phyloP scores from a whole-genome alignment of 2,329 filamentous ascomycete genomes.

The Mollisiaceae sp. region DNA sequence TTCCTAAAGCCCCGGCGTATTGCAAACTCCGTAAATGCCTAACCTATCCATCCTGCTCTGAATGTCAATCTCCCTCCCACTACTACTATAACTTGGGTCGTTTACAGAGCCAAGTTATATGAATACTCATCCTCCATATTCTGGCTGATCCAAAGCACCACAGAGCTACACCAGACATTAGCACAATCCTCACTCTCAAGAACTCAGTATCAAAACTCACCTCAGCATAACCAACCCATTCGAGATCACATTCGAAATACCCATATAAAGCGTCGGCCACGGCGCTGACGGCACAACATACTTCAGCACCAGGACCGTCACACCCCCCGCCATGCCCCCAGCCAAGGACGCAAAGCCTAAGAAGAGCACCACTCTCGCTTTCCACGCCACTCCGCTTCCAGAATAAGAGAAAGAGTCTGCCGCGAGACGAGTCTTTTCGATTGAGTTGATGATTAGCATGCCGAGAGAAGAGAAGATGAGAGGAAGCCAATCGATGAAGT shows the following conservation, averaged over 20 bases:
- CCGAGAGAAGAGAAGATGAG: conserved; percentile 70
- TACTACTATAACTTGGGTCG: background rate
- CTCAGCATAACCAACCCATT: conserved; percentile 67
- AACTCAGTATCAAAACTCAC: conserved; percentile 45
- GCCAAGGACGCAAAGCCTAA: conserved; percentile 69
- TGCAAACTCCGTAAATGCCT: conserved; percentile 4
- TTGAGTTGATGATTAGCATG: conserved; percentile 74
- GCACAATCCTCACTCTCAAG: conserved; percentile 9
- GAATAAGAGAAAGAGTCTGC: conserved; percentile 67
- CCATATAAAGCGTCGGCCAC: conserved; percentile 68
- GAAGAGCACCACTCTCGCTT: conserved; percentile 71
- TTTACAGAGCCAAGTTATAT: conserved; percentile 66
- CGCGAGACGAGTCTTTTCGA: conserved; percentile 69
- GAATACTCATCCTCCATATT: conserved; percentile 77
- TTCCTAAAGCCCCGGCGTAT: background rate
- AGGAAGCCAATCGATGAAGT: conserved; percentile 72
- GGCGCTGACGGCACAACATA: conserved; percentile 61
- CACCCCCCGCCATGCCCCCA: conserved; percentile 71
- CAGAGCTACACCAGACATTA: conserved; percentile 52
- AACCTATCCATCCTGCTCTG: background rate
- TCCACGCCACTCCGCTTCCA: conserved; percentile 69
- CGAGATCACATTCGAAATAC: conserved; percentile 68
- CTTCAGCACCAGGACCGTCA: conserved; percentile 71
- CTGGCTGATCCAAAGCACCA: conserved; percentile 71
- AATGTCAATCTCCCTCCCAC: background rate